Conservation (phyloP, 306 rosid species). For the Ammopiptanthus mongolicus region DNA sequence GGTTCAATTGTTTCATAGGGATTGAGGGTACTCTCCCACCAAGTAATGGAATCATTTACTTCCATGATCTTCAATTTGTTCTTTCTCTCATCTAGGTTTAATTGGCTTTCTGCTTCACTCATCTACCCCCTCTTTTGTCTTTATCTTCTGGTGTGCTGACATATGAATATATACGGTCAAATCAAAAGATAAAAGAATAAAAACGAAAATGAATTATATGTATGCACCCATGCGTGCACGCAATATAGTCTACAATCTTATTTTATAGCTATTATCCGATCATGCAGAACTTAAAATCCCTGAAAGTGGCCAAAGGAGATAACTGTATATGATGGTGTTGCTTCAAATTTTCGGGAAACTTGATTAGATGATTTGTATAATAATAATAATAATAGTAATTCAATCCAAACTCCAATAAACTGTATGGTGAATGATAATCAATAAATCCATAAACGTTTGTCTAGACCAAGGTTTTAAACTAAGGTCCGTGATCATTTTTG, state of each 20-base stretch:
- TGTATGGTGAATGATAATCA: neutral
- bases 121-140: neutral
- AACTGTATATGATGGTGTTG: neutral
- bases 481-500: no score
- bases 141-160: neutral
- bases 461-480: no score
- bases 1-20: neutral
- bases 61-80: neutral
- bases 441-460: neutral
- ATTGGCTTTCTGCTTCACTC: neutral
- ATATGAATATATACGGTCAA: neutral
- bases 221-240: constrained; percentile 11
- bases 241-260: neutral
- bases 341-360: neutral
- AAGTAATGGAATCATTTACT: neutral
- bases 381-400: neutral
- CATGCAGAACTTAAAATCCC: neutral
- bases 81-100: neutral
- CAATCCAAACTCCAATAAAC: neutral
- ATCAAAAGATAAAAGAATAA: neutral
- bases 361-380: neutral
- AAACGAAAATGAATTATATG: neutral
- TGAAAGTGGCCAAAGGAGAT: neutral
- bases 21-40: neutral
- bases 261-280: neutral